Base-by-base conservation (phyloP, 345 rosid species). In the Citrus cavaleriei region DNA sequence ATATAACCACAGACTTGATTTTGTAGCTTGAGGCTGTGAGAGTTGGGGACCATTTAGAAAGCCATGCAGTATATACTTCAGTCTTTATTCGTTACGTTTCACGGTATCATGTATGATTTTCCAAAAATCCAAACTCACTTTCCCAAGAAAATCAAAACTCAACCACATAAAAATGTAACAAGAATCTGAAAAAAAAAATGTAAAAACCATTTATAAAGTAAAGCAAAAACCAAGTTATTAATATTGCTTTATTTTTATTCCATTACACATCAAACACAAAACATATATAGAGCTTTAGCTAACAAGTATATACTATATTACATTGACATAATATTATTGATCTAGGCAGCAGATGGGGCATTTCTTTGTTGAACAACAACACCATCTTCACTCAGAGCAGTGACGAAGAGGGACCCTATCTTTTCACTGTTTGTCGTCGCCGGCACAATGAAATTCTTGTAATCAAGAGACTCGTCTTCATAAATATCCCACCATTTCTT, bases 401-500 rank as follows among this genome's bases (percentile, higher is more conserved):
- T 80, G 7, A 42, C 68, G 59, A 77, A 66, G 62, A 77, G 63
- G 6, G 73, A 37, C 58, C 58, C 75, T 32, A 75, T 22, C 82
- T 80, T 85, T 0, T 70, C 68, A 37, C 78, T 74, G n/a, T 25
- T 63, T 40, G 65, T 25, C 13, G 78, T 63, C 61, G 65, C 32
- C 10, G 78, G 58, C 37, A 67, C 37, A 25, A 34, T 37, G 32
- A 27, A 38, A n/a, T 86, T 81, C 38, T 86, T 85, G 80, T 79
- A 85, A 65, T 91, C 93, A 67, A 92, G 72, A 2, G 91, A 85
- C 58, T 88, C 86, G 5, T 91, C 95, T 1, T 87, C 86, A 21
- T 86, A 91, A 34, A 91, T 82, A 0, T 91, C 89, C 90, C 92
- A 87, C 95, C 93, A 92, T 73, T 85, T 85, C 59, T 90, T 78